A percentile compares a stretch with the other conserved stretches of the same genome.
Conservation (phyloP, 805 yeast species). For the Grigorovia jiainica region DNA sequence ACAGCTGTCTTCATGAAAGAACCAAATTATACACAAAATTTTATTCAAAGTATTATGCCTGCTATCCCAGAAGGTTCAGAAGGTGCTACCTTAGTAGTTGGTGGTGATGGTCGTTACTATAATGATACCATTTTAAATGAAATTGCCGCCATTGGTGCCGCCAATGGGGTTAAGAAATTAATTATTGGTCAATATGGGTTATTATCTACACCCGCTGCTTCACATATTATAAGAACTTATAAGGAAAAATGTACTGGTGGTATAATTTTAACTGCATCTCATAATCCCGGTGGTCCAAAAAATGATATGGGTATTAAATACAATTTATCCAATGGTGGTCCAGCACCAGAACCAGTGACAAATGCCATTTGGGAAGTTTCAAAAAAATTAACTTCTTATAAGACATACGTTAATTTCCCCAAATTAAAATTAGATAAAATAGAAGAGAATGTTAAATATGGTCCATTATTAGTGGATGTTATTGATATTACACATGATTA, state of each 20-base stretch:
- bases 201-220: constrained; percentile 94
- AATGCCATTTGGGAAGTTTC: constrained; percentile 74
- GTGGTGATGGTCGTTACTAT: constrained; percentile 96
- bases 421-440: constrained; percentile 49
- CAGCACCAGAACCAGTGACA: constrained; percentile 94
- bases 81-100: constrained; percentile 74
- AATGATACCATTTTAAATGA: constrained; percentile 72
- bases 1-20: constrained; percentile 69
- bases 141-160: constrained; percentile 80
- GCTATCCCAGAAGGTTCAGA: constrained; percentile 89
- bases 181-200: constrained; percentile 85
- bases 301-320: constrained; percentile 94
- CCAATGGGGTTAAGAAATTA: constrained; percentile 78
- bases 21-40: constrained; percentile 80
- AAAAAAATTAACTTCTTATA: constrained; percentile 48
- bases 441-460: constrained; percentile 42
- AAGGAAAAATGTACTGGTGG: constrained; percentile 72
- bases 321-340: constrained; percentile 92
- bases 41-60: constrained; percentile 74
- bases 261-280: constrained; percentile 91
- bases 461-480: constrained; percentile 65
- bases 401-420: constrained; percentile 49
- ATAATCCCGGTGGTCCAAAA: constrained; percentile 94
- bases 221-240: constrained; percentile 76
- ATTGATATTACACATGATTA: constrained; percentile 77